Conservation (phyloP, 257 asterid genomes). For the Lantana camara region DNA sequence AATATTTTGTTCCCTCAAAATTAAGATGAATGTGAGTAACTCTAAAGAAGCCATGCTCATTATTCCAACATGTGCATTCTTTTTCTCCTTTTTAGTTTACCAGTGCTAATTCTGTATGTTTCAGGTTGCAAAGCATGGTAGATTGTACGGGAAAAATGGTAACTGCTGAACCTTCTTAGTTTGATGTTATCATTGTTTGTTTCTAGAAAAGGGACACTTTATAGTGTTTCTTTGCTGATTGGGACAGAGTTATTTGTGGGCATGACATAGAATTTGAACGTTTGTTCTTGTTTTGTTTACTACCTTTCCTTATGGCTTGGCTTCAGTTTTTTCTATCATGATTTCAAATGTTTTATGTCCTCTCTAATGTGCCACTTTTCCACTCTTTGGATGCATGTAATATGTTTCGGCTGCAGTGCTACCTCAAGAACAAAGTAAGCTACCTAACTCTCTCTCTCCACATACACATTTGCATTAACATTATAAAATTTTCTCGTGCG, state of each 20-base stretch:
- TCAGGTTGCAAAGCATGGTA: slow-evolving; percentile 78
- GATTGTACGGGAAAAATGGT: slow-evolving; percentile 87
- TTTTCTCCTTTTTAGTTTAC: neutral
- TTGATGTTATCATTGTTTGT: slow-evolving; percentile 16
- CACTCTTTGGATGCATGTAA: slow-evolving; percentile 53
- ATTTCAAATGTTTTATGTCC: slow-evolving; percentile 26
- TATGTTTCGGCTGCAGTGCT: slow-evolving; percentile 65
- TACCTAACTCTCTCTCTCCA: slow-evolving; percentile 21
- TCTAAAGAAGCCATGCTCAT: slow-evolving; percentile 2
- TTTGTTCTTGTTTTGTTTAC: neutral
- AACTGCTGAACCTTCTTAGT: slow-evolving; percentile 16
- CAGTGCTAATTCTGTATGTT: slow-evolving; percentile 28
- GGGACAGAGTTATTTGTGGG: neutral
- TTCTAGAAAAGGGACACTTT: slow-evolving; percentile 10
- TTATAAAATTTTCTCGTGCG: slow-evolving; percentile 5
- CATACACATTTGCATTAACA: slow-evolving; percentile 9
- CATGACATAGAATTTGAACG: too few relatives aligned
- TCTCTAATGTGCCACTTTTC: slow-evolving; percentile 36
- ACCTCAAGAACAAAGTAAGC: slow-evolving; percentile 91
- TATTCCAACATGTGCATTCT: neutral
- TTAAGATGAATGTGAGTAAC: neutral
- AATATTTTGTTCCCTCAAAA: neutral
- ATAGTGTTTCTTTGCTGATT: neutral
- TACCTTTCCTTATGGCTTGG: too few relatives aligned
- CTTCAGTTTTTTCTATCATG: slow-evolving; percentile 21